Evolutionary conservation across 1,284 basidiomycete species (phyloP).

Genomic region (Moesziomyces aphidis): DNA sequence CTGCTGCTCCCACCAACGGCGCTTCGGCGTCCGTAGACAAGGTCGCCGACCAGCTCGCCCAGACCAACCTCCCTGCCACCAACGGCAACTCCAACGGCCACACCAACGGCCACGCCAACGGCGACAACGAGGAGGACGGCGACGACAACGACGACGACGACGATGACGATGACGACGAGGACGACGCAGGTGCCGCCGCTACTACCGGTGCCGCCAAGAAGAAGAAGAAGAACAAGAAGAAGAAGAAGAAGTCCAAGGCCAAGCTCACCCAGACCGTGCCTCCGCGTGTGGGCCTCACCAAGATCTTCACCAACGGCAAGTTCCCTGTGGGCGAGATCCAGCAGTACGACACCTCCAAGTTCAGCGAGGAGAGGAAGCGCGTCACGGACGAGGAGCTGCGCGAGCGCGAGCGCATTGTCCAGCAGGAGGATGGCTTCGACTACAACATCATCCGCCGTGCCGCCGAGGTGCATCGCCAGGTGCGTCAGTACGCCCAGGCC

Average conservation of each 20-base stretch:
- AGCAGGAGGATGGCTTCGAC: constrained; percentile 70
- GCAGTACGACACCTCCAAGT: constrained; percentile 75
- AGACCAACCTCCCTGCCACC: constrained; percentile 31
- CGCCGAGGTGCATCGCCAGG: constrained; percentile 92
- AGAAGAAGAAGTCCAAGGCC: constrained; percentile 61
- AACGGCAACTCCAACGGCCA: constrained; percentile 27
- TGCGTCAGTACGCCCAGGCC: constrained; percentile 82
- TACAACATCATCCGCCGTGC: constrained; percentile 91
- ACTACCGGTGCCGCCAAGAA: constrained; percentile 49
- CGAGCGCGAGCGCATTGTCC: constrained; percentile 76
- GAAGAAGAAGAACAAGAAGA: constrained; percentile 94
- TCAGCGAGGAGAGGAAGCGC: constrained; percentile 77
- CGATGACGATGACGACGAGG: constrained; percentile 53
- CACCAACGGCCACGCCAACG: constrained; percentile 19
- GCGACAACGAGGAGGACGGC: constrained; percentile 17
- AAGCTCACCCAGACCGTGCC: constrained; percentile 81
- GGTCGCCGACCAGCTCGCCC: constrained; percentile 43
- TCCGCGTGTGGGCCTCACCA: constrained; percentile 88
- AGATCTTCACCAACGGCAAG: constrained; percentile 85
- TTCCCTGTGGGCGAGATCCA: constrained; percentile 94
- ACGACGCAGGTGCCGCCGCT: constrained; percentile 22
- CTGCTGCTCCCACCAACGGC: constrained; percentile 24
- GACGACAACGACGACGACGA: constrained; percentile 53
- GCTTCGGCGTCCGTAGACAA: constrained; percentile 29
- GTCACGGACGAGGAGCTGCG: constrained; percentile 91